Evolutionary conservation across 805 yeast species (phyloP), one percentile per base, ranked within the genome.

Genomic region (Saturnispora gosingensis): DNA sequence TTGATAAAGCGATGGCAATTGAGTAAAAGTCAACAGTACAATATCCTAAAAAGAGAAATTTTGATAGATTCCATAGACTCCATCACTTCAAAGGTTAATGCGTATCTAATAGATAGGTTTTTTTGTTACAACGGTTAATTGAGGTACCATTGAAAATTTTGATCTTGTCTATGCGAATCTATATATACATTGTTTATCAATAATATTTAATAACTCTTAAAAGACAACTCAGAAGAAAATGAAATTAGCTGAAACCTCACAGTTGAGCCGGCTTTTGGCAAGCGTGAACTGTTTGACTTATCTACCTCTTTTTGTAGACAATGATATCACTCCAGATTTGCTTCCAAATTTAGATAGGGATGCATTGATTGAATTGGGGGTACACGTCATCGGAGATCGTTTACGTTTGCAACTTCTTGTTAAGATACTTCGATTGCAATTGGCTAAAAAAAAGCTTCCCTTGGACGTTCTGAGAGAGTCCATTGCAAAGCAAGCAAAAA

Each of bases 341-440:
- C 57, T 84, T 7, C 69, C 79, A 4, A 83, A 80, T 53, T 67
- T 82, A 43, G 96, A 87, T 59, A 72, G 76, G 43, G 72, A 68
- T 6, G 78, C 88, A 0, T 73, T 91, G 51, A 77, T 75, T 46
- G 93, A 84, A 52, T 63, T 93, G 10, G 96, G 96, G 0, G 66
- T 91, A 10, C 56, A 59, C n/a, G 83, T 80, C 56, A 78, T 91
- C 15, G 97, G 98, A 1, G 98, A 93, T 64, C 71, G 97, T 27
- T 71, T 91, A 20, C 72, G 84, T 28, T 66, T 91, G 10, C 79
- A 83, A 59, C 70, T 78, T 15, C 82, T 83, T 20, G 72, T 86
- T 3, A 70, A 75, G 30, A 64, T 70, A 42, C 59, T 80, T 52
- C 72, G 77, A 45, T 57, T 69, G 4, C 72, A 67, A 46, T 63